phyloP scores from a whole-genome alignment of 2,329 filamentous ascomycete species.

The Tolypocladium inflatum region DNA sequence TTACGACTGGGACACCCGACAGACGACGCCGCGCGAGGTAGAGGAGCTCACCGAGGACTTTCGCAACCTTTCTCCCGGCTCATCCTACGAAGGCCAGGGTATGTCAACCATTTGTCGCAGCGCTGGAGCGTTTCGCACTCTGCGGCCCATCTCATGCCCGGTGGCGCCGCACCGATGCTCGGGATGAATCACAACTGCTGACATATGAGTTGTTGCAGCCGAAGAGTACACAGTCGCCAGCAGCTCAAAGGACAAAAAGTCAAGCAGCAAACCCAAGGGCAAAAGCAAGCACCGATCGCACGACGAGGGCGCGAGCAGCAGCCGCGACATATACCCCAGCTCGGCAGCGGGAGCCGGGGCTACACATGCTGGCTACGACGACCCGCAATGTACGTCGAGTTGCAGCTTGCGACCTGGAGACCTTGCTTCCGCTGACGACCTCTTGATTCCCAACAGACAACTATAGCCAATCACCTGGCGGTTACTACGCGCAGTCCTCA shows the following conservation, averaged over 20 bases:
- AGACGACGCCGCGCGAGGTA: slow-evolving; percentile 4
- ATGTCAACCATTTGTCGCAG: neutral
- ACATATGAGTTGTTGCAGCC: neutral
- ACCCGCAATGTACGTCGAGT: neutral
- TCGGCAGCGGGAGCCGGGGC: neutral
- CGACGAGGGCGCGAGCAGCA: neutral
- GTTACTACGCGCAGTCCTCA: slow-evolving; percentile 1
- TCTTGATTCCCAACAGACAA: neutral
- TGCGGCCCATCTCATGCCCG: neutral
- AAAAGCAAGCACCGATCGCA: slow-evolving; percentile 6
- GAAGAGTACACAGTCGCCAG: slow-evolving; percentile 4
- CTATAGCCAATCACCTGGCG: neutral
- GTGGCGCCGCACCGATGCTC: neutral
- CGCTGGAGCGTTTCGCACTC: neutral
- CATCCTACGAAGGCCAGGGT: slow-evolving; percentile 3
- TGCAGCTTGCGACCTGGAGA: neutral
- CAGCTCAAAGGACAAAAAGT: slow-evolving; percentile 3
- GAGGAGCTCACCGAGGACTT: slow-evolving; percentile 3
- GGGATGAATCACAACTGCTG: neutral
- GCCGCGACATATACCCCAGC: neutral
- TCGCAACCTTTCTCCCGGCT: slow-evolving; percentile 4
- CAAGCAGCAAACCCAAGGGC: slow-evolving; percentile 3
- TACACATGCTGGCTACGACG: neutral
- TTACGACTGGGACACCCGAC: slow-evolving; percentile 9
- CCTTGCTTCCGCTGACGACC: neutral